Base-by-base conservation (phyloP, 192 early-diverging fungal species). In the Entrophospora sp. region DNA sequence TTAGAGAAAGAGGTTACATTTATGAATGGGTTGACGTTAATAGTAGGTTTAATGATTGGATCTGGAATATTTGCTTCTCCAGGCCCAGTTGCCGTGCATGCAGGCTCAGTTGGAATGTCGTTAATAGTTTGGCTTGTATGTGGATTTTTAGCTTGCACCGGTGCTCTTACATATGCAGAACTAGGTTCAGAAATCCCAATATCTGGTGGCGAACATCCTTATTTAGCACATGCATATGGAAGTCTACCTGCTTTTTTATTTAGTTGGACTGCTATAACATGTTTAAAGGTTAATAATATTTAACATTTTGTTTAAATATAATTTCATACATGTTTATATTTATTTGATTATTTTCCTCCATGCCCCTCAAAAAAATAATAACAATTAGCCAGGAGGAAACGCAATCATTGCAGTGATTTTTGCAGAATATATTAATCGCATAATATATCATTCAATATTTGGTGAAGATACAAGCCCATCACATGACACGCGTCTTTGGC, bases 181-280 rank as follows among this genome's bases (percentile, higher is more conserved):
- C 75, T 98, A 24, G 95, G 95, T 0, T 79, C 92, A 36, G 89
- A 88, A 76, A 81, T 91, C 51, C 90, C 92, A 3, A 70, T 75
- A 34, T 91, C 89, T 65, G 95, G 95, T 55, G 95, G 94, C 27
- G 93, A 95, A 32, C 83, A 88, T 72, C 85, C 86, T 4, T 98
- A 95, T 69, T 74, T 98, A 40, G 79, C 86, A 38, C 81, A 87
- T 46, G 89, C 88, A 4, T 84, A 73, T 80, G 90, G 90, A 1
- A 79, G 79, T 56, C 56, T 90, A 28, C 77, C 81, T 0, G 82
- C 88, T 6, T 92, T 91, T 63, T 63, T 92, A 67, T 92, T 88
- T 74, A 77, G 78, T 32, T 92, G 83, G 77, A 81, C 83, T 5
- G 85, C 81, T 8, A 84, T 84, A 46, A 53, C 73, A 3, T 64